Conservation (phyloP, 805 yeast species). For the Wickerhamomyces silvicola region DNA sequence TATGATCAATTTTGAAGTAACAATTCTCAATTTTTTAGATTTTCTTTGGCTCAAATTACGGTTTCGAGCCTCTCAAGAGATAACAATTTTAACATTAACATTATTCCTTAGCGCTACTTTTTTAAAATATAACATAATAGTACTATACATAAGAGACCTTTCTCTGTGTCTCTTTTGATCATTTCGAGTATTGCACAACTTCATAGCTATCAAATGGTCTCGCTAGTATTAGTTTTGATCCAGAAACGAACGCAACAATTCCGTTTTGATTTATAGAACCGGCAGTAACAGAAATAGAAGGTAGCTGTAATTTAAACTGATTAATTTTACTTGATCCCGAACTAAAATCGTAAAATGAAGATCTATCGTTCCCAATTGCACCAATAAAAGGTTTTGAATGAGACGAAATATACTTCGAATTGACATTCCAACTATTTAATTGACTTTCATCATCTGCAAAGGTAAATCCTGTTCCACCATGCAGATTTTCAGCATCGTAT, state of each 20-base stretch:
- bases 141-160: neutral
- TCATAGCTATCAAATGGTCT: conserved; percentile 24
- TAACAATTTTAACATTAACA: no score
- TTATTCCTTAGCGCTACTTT: no score
- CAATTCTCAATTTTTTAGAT: no score
- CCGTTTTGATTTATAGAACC: conserved; percentile 21
- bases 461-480: conserved; percentile 31
- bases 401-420: conserved; percentile 13
- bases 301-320: conserved; percentile 17
- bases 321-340: conserved; percentile 13
- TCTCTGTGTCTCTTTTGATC: neutral
- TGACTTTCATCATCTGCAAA: conserved; percentile 10
- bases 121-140: no score
- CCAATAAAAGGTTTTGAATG: conserved; percentile 14
- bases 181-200: conserved; percentile 14
- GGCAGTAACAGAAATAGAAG: conserved; percentile 13
- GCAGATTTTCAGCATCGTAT: conserved; percentile 18
- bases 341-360: conserved; percentile 18
- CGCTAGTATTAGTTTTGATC: conserved; percentile 15
- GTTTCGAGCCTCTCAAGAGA: no score
- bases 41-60: no score
- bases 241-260: conserved; percentile 18
- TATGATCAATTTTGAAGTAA: no score
- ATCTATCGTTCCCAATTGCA: conserved; percentile 15
- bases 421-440: conserved; percentile 17